These are phyloP conservation scores for Epithele typhae DNA, from an alignment of 768 basidiomycete species.

Conservation along the genomic window DNA sequence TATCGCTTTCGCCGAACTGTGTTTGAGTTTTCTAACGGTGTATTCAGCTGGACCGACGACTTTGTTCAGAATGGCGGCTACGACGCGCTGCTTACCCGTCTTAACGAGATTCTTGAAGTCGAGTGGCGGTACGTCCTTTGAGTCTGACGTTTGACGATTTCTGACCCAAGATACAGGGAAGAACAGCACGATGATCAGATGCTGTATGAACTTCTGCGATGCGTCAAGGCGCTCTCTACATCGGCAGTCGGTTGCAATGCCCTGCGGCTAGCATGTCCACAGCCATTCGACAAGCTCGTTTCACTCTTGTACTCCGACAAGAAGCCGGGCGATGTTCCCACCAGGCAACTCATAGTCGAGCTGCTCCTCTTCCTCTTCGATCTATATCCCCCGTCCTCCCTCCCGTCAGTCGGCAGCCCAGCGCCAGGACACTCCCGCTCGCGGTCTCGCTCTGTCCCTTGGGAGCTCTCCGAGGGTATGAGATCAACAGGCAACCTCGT, in stretches of 20 bases:
- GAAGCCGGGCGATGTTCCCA: slow-evolving; percentile 91
- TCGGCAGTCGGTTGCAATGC: slow-evolving; percentile 87
- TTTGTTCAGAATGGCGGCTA: slow-evolving; percentile 87
- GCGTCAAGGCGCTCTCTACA: slow-evolving; percentile 91
- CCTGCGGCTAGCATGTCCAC: slow-evolving; percentile 82
- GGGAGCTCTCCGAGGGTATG: slow-evolving; percentile 44
- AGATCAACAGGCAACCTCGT: slow-evolving; percentile 44
- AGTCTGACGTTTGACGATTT: not conserved
- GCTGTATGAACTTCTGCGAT: slow-evolving; percentile 86
- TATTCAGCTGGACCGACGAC: slow-evolving; percentile 78
- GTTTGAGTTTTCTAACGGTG: not conserved
- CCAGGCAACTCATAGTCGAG: slow-evolving; percentile 88
- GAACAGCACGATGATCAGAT: slow-evolving; percentile 98
- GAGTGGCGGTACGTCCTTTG: slow-evolving; percentile 81
- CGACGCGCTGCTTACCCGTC: slow-evolving; percentile 69
- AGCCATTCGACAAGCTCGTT: slow-evolving; percentile 82
- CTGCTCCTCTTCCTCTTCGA: slow-evolving; percentile 86
- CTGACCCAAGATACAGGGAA: slow-evolving; percentile 52
- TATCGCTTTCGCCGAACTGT: not conserved
- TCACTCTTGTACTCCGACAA: slow-evolving; percentile 93
- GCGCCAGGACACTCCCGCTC: slow-evolving; percentile 15
- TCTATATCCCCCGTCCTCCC: slow-evolving; percentile 70
- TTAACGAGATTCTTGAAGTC: slow-evolving; percentile 89
- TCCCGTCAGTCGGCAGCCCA: slow-evolving; percentile 46
- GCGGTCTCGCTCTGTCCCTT: slow-evolving; percentile 42